Evolutionary conservation across 768 basidiomycete genomes (phyloP).

Genomic region (Lentinula boryana): DNA sequence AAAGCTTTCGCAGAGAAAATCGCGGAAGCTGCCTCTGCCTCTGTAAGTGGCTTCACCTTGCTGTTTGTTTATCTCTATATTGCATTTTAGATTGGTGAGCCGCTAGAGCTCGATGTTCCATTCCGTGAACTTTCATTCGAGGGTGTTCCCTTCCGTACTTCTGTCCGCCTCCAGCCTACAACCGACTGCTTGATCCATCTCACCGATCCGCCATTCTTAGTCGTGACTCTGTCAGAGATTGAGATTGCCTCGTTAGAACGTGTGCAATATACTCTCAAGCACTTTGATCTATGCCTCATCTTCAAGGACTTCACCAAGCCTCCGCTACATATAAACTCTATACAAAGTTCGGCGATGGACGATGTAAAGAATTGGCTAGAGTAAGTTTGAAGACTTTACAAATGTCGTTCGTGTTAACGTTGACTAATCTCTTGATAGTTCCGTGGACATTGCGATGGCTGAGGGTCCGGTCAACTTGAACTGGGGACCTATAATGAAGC

Average conservation of each 20-base stretch:
- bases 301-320: slow-evolving; percentile 93
- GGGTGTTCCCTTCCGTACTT: slow-evolving; percentile 94
- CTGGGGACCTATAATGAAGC: slow-evolving; percentile 99
- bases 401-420: too few species aligned
- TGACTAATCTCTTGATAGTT: slow-evolving; percentile 43
- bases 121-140: slow-evolving; percentile 97
- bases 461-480: slow-evolving; percentile 97
- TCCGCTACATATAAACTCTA: slow-evolving; percentile 95
- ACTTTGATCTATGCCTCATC: slow-evolving; percentile 96
- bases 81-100: slow-evolving; percentile 53
- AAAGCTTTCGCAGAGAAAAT: slow-evolving; percentile 90
- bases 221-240: slow-evolving; percentile 90
- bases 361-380: slow-evolving; percentile 99
- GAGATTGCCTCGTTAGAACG: slow-evolving; percentile 96
- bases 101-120: slow-evolving; percentile 91
- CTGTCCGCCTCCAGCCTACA: slow-evolving; percentile 90
- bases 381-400: slow-evolving; percentile 39
- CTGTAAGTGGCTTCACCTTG: slow-evolving; percentile 41
- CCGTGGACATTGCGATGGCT: slow-evolving; percentile 92
- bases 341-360: slow-evolving; percentile 84
- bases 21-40: slow-evolving; percentile 72
- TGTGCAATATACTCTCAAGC: slow-evolving; percentile 92
- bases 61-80: neutral
- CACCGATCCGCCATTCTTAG: slow-evolving; percentile 92
- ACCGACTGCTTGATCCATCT: slow-evolving; percentile 96